Evolutionary conservation across 106 monocot genomes (phyloP).

Genomic region (Acanthochlamys bracteata): DNA sequence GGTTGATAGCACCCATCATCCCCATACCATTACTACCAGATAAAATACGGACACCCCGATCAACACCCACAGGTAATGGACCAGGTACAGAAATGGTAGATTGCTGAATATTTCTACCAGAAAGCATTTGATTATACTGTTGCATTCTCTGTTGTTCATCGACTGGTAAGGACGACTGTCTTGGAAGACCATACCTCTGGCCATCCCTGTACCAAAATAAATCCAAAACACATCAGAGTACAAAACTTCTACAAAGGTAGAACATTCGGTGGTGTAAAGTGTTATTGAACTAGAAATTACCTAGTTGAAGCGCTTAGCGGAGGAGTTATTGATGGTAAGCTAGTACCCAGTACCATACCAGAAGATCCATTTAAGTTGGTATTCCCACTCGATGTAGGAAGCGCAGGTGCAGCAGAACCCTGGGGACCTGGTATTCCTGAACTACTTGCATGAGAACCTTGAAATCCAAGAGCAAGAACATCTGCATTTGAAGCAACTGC

Average conservation of each 20-base stretch:
- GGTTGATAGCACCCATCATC: conserved; percentile 56
- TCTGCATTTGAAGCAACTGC: conserved; percentile 42
- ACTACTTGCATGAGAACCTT: conserved; percentile 44
- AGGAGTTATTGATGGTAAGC: conserved; percentile 41
- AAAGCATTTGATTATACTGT: conserved; percentile 54
- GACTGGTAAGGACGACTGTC: conserved; percentile 44
- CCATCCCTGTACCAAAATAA: conserved; percentile 46
- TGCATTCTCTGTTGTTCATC: conserved; percentile 72
- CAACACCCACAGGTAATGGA: conserved; percentile 42
- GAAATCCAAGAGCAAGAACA: conserved; percentile 32
- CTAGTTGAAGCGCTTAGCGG: conserved; percentile 43
- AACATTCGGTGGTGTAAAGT: neutral
- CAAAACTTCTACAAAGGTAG: neutral
- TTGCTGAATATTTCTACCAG: conserved; percentile 62
- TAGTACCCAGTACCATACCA: conserved; percentile 43
- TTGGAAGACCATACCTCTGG: conserved; percentile 46
- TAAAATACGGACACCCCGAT: conserved; percentile 61
- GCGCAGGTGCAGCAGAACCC: conserved; percentile 35
- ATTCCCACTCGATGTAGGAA: conserved; percentile 43
- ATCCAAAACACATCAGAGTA: neutral
- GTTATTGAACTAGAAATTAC: conserved; percentile 15
- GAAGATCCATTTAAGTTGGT: conserved; percentile 52
- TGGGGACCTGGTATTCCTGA: conserved; percentile 33
- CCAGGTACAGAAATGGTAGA: conserved; percentile 33
- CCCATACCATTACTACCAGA: conserved; percentile 54